phyloP scores from a whole-genome alignment of 2,329 filamentous ascomycete species.

The Bipolaris cookei region DNA sequence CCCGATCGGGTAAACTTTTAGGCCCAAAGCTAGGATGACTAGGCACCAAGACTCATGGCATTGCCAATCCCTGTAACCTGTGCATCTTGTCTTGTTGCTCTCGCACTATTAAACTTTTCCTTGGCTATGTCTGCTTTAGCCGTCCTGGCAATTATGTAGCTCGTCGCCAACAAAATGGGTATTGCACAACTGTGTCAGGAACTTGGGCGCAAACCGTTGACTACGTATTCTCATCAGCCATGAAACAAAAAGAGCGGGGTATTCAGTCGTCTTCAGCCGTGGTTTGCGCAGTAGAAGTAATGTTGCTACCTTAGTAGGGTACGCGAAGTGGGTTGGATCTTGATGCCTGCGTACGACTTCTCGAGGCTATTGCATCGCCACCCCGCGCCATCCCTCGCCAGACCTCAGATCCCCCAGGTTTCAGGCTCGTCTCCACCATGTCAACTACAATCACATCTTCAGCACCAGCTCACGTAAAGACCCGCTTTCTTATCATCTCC shows the following conservation, averaged over 20 bases:
- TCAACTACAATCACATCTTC: slow-evolving; percentile 1
- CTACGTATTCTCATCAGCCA: neutral
- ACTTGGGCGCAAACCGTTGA: neutral
- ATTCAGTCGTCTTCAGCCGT: neutral
- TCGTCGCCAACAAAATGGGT: neutral
- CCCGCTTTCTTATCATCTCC: slow-evolving; percentile 54
- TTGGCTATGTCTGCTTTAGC: neutral
- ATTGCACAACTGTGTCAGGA: neutral
- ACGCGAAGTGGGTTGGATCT: neutral
- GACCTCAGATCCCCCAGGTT: neutral
- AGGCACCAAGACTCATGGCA: neutral
- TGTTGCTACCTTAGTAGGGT: neutral
- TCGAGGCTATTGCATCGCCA: neutral
- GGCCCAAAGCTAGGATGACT: neutral
- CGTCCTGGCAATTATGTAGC: neutral
- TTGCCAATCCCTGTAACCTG: neutral
- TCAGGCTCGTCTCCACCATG: slow-evolving; percentile 20
- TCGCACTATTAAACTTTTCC: neutral
- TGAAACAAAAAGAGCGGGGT: neutral
- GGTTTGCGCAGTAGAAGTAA: neutral
- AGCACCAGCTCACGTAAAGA: slow-evolving; percentile 35
- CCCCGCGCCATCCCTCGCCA: slow-evolving; percentile 11
- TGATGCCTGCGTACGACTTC: neutral
- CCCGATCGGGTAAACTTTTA: slow-evolving; percentile 1
- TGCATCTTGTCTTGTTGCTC: neutral